A percentile compares a stretch with the other conserved stretches of the same genome.
phyloP scores from a whole-genome alignment of 2,329 filamentous ascomycete species.

The Pseudogymnoascus sp. region DNA sequence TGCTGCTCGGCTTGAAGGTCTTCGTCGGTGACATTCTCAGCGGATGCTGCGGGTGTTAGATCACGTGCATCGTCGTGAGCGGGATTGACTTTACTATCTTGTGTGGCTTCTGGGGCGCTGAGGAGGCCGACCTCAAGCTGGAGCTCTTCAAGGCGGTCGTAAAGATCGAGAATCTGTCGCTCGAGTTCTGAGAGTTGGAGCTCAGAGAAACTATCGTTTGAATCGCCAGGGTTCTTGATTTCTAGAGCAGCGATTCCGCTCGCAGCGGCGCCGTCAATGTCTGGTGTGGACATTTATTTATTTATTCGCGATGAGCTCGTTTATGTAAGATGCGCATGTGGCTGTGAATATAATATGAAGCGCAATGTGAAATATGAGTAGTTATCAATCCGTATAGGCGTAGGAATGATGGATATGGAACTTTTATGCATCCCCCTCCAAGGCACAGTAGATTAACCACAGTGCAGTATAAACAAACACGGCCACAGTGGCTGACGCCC shows the following conservation, averaged over 20 bases:
- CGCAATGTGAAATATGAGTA: background rate
- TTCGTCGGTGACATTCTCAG: slow-evolving; percentile 36
- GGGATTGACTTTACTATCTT: slow-evolving; percentile 20
- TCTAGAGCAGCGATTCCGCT: slow-evolving; percentile 5
- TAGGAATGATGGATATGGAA: background rate
- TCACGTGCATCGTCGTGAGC: background rate
- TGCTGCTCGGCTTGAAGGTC: slow-evolving; percentile 50
- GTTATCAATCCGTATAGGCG: background rate
- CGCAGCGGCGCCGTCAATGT: background rate
- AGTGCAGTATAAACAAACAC: background rate
- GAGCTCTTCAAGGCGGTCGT: slow-evolving; percentile 62
- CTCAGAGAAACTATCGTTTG: slow-evolving; percentile 15
- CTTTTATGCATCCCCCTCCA: background rate
- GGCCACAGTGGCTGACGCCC: slow-evolving; percentile 6
- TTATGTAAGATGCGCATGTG: background rate
- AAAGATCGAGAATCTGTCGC: slow-evolving; percentile 55
- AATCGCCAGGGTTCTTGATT: background rate
- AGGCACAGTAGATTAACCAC: background rate
- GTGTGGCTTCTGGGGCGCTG: slow-evolving; percentile 32
- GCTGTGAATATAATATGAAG: background rate
- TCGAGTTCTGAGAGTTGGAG: slow-evolving; percentile 59
- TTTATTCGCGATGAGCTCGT: too few relatives aligned
- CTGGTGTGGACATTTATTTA: slow-evolving; percentile 5
- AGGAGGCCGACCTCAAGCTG: slow-evolving; percentile 64
- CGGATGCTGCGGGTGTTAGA: slow-evolving; percentile 7